Evolutionary conservation across 1,284 basidiomycete genomes (phyloP).

Genomic region (Leccinum proximum): DNA sequence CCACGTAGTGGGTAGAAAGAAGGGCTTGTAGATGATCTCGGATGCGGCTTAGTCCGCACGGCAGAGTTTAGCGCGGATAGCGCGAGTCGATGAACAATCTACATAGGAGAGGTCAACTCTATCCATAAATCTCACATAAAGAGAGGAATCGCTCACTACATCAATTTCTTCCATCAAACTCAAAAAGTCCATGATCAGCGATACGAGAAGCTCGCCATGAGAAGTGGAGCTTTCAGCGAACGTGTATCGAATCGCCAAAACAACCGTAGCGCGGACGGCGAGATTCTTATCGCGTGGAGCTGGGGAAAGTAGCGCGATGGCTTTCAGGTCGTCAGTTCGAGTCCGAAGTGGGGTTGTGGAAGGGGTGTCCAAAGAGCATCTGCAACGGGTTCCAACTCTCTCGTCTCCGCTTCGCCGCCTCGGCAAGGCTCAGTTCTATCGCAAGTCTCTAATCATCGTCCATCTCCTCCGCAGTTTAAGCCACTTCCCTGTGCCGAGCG

Average conservation of each 20-base stretch:
- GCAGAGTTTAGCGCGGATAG: conserved; percentile 92
- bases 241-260: conserved; percentile 94
- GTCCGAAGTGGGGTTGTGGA: conserved; percentile 74
- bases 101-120: conserved; percentile 8
- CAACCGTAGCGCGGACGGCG: conserved; percentile 80
- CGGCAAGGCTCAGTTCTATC: conserved; percentile 54
- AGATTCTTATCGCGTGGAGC: conserved; percentile 69
- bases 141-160: conserved; percentile 51
- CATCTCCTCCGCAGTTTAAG: conserved; percentile 31
- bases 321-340: conserved; percentile 88
- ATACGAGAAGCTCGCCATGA: conserved; percentile 52
- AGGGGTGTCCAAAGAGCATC: conserved; percentile 89
- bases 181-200: conserved; percentile 88
- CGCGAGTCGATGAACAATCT: conserved; percentile 87
- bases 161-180: conserved; percentile 84
- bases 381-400: conserved; percentile 76
- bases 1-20: conserved; percentile 83
- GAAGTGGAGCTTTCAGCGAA: conserved; percentile 80
- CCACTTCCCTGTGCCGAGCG: conserved; percentile 3
- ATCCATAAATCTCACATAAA: neutral
- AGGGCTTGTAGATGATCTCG: conserved; percentile 78
- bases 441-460: conserved; percentile 53
- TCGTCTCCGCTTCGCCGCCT: conserved; percentile 43
- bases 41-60: conserved; percentile 90
- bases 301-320: conserved; percentile 90